Percentiles rank a stretch among this genome's conserved stretches.
These are phyloP conservation scores for Galeopsis tetrahit DNA, from an alignment of 257 asterid species.

Conservation along the genomic window DNA sequence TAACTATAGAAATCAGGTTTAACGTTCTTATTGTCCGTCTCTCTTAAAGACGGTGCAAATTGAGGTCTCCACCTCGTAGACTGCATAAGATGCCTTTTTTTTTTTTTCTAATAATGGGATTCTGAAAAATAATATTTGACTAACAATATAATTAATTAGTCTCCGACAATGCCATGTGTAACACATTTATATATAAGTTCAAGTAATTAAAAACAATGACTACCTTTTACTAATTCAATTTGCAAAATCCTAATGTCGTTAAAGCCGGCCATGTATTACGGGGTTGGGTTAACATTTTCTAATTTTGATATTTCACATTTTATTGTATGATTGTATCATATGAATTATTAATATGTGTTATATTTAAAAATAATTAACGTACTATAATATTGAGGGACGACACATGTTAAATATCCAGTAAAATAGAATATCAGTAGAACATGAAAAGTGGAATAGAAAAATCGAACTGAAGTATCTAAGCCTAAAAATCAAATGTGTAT, in stretches of 20 bases:
- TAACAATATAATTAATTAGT: background rate
- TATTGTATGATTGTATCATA: no score
- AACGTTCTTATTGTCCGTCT: background rate
- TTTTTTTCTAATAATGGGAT: background rate
- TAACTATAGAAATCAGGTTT: background rate
- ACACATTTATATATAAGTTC: background rate
- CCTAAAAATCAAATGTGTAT: no score
- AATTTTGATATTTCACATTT: no score
- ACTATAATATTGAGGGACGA: no score
- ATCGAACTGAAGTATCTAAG: no score
- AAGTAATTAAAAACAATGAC: background rate
- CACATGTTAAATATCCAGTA: no score
- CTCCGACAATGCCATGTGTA: conserved; percentile 17
- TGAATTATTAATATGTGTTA: no score
- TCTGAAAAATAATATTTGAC: background rate
- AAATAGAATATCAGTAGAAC: no score
- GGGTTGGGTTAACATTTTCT: no score
- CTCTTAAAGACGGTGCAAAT: conserved; percentile 12
- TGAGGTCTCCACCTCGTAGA: conserved; percentile 7
- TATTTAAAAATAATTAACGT: no score
- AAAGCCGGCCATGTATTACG: background rate
- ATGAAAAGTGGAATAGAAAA: no score
- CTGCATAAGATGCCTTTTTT: background rate
- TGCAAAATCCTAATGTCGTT: background rate
- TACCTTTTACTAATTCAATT: background rate